Conservation (phyloP, 331 rosid genomes). For the Malus hybrid region DNA sequence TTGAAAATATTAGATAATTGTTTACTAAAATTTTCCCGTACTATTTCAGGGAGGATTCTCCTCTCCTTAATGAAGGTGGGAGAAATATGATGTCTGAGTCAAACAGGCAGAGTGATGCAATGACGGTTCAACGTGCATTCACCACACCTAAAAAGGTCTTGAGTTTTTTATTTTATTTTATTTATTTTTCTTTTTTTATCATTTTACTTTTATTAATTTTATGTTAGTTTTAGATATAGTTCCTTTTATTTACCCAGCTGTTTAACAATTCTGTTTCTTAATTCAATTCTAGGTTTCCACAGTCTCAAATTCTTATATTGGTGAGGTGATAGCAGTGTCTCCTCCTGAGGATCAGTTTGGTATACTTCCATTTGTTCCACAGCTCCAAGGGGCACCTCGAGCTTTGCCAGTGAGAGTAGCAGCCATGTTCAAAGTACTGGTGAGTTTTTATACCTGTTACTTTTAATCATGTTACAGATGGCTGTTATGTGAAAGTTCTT, state of each 20-base stretch:
- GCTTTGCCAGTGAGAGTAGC: conserved; percentile 71
- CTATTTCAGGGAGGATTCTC: conserved; percentile 66
- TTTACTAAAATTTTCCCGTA: conserved; percentile 5
- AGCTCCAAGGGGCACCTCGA: conserved; percentile 52
- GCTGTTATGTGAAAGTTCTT: neutral
- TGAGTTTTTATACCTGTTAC: conserved; percentile 37
- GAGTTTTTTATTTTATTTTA: conserved; percentile 8
- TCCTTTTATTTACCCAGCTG: neutral
- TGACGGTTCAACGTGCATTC: conserved; percentile 87
- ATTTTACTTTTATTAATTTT: neutral
- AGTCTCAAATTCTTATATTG: conserved; percentile 61
- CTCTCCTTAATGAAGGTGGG: conserved; percentile 35
- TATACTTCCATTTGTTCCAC: conserved; percentile 52
- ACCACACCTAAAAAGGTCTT: conserved; percentile 52
- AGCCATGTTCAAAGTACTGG: conserved; percentile 84
- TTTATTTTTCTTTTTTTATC: neutral
- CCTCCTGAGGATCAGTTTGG: conserved; percentile 37
- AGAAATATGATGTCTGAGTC: conserved; percentile 46
- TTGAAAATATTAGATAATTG: neutral
- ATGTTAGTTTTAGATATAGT: neutral
- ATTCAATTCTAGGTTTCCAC: conserved; percentile 49
- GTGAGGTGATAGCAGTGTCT: conserved; percentile 58
- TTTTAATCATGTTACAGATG: neutral
- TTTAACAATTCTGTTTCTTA: neutral
- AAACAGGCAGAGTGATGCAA: conserved; percentile 74